A percentile compares a stretch with the other conserved stretches of the same genome.
Conservation (phyloP, 352 stramenopile species). For the Globisporangium paddicum region DNA sequence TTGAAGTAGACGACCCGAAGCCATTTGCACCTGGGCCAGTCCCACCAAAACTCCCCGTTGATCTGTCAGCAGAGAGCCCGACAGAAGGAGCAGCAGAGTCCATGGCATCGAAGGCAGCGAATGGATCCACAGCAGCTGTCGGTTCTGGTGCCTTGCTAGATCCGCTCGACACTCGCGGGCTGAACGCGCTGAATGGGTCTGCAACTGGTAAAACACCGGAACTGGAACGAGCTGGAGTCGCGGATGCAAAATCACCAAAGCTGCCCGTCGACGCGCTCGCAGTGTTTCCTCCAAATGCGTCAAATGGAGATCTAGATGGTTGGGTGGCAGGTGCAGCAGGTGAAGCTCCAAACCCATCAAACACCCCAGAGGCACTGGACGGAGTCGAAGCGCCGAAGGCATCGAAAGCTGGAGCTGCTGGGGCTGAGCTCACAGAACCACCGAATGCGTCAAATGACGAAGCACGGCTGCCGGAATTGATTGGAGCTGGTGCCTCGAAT, state of each 20-base stretch:
- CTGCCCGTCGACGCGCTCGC: conserved; percentile 4
- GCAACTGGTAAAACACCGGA: conserved; percentile 11
- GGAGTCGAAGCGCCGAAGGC: conserved; percentile 22
- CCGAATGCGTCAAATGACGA: conserved; percentile 24
- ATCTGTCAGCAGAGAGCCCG: background rate
- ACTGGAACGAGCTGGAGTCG: conserved; percentile 22
- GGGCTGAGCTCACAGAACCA: background rate
- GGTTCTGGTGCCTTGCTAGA: conserved; percentile 5
- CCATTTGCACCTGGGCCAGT: background rate
- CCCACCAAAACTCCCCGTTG: conserved; percentile 16
- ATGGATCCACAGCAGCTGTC: conserved; percentile 32
- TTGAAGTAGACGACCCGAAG: conserved; percentile 8
- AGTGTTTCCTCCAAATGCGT: conserved; percentile 30
- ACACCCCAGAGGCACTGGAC: background rate
- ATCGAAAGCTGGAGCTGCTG: conserved; percentile 18
- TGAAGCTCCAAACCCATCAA: conserved; percentile 33
- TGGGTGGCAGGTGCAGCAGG: background rate
- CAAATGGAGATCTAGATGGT: conserved; percentile 12
- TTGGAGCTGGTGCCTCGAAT: conserved; percentile 2
- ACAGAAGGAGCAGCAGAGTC: conserved; percentile 14
- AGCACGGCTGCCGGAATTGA: conserved; percentile 1
- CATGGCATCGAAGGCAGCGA: conserved; percentile 62
- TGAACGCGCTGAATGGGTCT: conserved; percentile 23
- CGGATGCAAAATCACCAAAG: conserved; percentile 30
- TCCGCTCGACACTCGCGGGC: conserved; percentile 14